Conservation (phyloP, 768 basidiomycete genomes). For the Melanogaster broomeanus region DNA sequence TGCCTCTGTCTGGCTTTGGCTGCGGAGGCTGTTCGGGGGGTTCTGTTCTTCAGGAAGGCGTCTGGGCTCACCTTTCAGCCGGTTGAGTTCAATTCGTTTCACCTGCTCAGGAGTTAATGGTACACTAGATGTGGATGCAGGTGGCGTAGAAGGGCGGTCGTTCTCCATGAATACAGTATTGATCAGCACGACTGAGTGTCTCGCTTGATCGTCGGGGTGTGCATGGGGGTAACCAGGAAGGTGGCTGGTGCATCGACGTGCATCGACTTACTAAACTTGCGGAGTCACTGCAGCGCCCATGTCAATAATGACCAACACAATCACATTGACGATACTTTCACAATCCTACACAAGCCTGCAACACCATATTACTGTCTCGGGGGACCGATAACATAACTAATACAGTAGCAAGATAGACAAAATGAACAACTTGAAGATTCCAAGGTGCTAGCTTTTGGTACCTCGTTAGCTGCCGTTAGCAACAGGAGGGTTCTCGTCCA, state of each 20-base stretch:
- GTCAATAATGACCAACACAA: too few species aligned
- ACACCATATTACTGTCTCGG: too few species aligned
- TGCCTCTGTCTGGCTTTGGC: constrained; percentile 78
- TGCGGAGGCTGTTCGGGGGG: constrained; percentile 26
- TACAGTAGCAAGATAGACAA: background rate
- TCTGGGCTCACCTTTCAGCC: constrained; percentile 60
- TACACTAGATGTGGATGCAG: constrained; percentile 16
- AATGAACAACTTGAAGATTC: background rate
- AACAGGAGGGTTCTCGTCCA: constrained; percentile 19
- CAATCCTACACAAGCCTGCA: too few species aligned
- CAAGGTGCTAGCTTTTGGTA: background rate
- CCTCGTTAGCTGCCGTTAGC: constrained; percentile 6
- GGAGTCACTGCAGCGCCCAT: too few species aligned
- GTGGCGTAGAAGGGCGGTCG: background rate
- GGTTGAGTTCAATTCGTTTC: constrained; percentile 75
- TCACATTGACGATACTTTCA: too few species aligned
- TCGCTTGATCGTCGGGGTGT: too few species aligned
- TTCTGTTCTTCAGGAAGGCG: background rate
- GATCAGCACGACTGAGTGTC: background rate
- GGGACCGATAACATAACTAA: background rate
- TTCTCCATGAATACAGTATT: constrained; percentile 7
- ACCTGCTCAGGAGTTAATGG: constrained; percentile 66
- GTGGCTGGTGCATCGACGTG: too few species aligned
- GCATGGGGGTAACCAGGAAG: too few species aligned
- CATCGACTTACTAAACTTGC: too few species aligned